Base-by-base conservation (phyloP, 768 basidiomycete genomes). In the Tulasnella sp. region DNA sequence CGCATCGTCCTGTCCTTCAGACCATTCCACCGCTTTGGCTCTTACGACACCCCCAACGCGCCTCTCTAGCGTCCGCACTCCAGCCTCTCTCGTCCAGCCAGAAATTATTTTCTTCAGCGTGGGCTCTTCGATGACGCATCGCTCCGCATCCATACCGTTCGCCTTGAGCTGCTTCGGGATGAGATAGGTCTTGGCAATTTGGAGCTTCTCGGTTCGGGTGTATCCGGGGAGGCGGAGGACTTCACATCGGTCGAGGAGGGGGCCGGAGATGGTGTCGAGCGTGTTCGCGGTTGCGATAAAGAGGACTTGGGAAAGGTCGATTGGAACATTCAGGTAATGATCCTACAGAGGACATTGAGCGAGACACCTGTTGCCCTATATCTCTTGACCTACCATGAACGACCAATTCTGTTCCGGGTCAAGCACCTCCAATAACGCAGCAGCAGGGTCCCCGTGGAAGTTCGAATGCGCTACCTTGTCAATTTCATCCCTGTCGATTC, bases 241-340 rank as follows among this genome's bases (percentile, higher is more conserved):
- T 65, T 97, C 92, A 65, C 90, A 92, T 37, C 93, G 81, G 68
- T 96, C 92, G 7, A 93, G 70, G 1, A 97, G 74, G 0, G 93
- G 90, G 0, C 83, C 79, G 4, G 87, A 83, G 60, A 96, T 94
- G 0, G 88, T 90, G 36, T 92, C 88, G 9, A 93, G 78, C 0
- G 83, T 77, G 67, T 96, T 96, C 32, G 91, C 86, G 0, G 93
- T 94, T 63, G 90, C 93, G 61, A 96, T 86, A 69, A 96, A 94
- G 17, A 94, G 73, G 12, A 93, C 81, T 65, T 87, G 88, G 54
- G 83, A 85, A 49, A 94, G 76, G 63, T 93, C 88, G 51, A 93
- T 78, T 1, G 89, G 88, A 8, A 87, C 82, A 59, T 91, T 89
- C 66, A 92, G 78, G 65, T 90, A 94, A 70, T 96, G 92, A 68